Evolutionary conservation across 2,329 filamentous ascomycete genomes (phyloP).

Genomic region (Venturia aucupariae): DNA sequence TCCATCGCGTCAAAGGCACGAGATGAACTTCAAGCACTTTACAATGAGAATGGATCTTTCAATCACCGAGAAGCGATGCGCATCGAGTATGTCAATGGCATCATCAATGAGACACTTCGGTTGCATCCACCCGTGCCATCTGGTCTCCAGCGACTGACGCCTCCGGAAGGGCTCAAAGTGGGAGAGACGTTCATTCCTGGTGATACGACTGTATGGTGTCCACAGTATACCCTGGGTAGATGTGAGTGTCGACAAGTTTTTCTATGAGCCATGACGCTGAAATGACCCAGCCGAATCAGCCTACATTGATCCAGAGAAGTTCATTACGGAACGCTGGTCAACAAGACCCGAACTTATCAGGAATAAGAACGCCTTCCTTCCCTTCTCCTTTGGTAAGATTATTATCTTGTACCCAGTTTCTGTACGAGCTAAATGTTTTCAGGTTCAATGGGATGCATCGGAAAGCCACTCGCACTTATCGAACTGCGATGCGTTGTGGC

Average conservation of each 20-base stretch:
- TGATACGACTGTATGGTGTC: constrained; percentile 16
- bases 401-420: background rate
- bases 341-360: constrained; percentile 8
- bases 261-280: constrained; percentile 1
- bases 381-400: background rate
- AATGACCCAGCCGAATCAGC: constrained; percentile 10
- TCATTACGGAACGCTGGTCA: constrained; percentile 14
- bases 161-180: constrained; percentile 16
- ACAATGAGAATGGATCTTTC: background rate
- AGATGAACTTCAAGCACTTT: background rate
- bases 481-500: constrained; percentile 11
- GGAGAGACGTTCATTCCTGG: constrained; percentile 18
- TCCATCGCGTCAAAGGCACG: background rate
- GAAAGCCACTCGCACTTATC: constrained; percentile 3
- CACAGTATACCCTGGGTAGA: constrained; percentile 18
- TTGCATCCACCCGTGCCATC: constrained; percentile 18
- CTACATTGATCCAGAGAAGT: constrained; percentile 6
- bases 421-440: background rate
- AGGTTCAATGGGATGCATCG: constrained; percentile 6
- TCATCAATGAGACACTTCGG: constrained; percentile 18
- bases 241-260: background rate
- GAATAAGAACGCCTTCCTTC: constrained; percentile 12
- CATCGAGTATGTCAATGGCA: constrained; percentile 22
- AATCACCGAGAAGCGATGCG: constrained; percentile 23
- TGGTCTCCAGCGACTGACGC: constrained; percentile 15